phyloP scores from a whole-genome alignment of 345 rosid species.

The Pistacia vera region DNA sequence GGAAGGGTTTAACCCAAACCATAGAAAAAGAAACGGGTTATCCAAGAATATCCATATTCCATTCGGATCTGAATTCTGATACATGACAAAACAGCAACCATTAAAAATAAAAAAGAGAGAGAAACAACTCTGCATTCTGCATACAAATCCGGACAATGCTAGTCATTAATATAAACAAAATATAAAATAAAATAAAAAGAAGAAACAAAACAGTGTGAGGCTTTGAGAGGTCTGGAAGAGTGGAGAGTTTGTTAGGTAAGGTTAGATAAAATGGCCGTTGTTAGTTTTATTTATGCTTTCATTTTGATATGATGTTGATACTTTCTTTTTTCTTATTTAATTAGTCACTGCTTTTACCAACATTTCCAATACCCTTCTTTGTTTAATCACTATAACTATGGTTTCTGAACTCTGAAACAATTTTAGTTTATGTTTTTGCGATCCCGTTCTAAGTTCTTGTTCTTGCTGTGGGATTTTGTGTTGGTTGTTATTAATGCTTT shows the following conservation, averaged over 20 bases:
- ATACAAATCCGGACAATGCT: background rate
- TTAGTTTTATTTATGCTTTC: background rate
- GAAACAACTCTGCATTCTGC: background rate
- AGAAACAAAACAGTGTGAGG: background rate
- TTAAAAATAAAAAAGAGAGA: background rate
- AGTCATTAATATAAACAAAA: background rate
- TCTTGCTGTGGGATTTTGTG: too few relatives aligned
- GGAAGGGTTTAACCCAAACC: background rate
- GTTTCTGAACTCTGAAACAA: too few relatives aligned
- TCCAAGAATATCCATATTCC: background rate
- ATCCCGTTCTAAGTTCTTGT: too few relatives aligned
- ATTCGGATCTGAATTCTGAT: background rate
- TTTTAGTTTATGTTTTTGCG: too few relatives aligned
- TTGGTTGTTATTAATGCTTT: background rate
- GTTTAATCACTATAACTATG: too few relatives aligned
- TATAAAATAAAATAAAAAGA: background rate
- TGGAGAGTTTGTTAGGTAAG: slow-evolving; percentile 10
- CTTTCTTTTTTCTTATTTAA: background rate
- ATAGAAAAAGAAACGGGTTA: background rate
- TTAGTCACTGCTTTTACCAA: slow-evolving; percentile 2
- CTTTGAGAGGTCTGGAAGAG: slow-evolving; percentile 8
- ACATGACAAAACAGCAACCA: background rate
- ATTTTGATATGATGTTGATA: background rate
- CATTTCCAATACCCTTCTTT: background rate
- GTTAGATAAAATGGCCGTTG: slow-evolving; percentile 18